Evolutionary conservation across 768 basidiomycete species (phyloP).

Genomic region (Dendrothele bispora): DNA sequence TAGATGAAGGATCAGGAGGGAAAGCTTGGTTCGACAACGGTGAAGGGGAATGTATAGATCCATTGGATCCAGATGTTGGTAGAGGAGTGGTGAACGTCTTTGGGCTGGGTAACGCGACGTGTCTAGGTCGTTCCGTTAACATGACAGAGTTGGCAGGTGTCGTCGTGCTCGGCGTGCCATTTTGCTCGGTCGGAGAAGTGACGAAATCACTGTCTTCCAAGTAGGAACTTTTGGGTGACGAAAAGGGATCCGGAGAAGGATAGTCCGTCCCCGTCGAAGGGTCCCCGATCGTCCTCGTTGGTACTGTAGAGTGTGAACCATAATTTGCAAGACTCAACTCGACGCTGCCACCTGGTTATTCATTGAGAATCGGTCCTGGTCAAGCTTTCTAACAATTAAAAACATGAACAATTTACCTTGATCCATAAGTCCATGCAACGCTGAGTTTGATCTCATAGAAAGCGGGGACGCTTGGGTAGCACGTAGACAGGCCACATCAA

Average conservation of each 20-base stretch:
- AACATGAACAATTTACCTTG: conserved; percentile 40
- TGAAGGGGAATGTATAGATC: too few relatives aligned
- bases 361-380: conserved; percentile 60
- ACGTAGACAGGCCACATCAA: conserved; percentile 28
- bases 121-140: conserved; percentile 37
- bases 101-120: conserved; percentile 8
- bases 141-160: too few relatives aligned
- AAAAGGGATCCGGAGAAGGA: conserved; percentile 7
- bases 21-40: too few relatives aligned
- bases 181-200: too few relatives aligned
- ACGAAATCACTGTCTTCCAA: too few relatives aligned
- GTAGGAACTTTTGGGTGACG: too few relatives aligned
- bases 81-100: background rate
- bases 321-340: conserved; percentile 42
- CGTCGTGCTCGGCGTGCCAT: too few relatives aligned
- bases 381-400: background rate
- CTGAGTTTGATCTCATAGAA: conserved; percentile 37
- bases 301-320: conserved; percentile 33
- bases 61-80: too few relatives aligned
- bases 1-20: too few relatives aligned
- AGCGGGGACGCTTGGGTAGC: conserved; percentile 25
- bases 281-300: conserved; percentile 44
- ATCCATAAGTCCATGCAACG: conserved; percentile 67
- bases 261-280: conserved; percentile 37
- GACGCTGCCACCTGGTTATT: conserved; percentile 52